Percentiles rank a stretch among this genome's conserved stretches.
Conservation (phyloP, 2,329 filamentous ascomycete genomes). For the Hymenoscyphus infarciens region DNA sequence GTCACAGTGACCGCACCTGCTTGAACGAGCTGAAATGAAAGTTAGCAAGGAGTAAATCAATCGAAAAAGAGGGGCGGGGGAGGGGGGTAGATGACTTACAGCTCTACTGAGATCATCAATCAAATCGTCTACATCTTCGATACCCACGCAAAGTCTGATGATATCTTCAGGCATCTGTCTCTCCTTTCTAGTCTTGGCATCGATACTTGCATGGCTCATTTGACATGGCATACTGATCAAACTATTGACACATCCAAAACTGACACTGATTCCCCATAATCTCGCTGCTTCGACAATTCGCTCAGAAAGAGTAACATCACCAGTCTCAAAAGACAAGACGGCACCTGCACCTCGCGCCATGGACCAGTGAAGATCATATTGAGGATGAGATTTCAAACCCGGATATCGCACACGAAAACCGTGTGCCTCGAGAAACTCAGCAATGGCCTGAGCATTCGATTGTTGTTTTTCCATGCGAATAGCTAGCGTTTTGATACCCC, state of each 20-base stretch:
- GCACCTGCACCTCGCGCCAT: constrained; percentile 93
- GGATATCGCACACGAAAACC: constrained; percentile 96
- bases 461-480: constrained; percentile 99
- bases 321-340: constrained; percentile 94
- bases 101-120: constrained; percentile 90
- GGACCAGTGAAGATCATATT: constrained; percentile 93
- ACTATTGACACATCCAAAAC: constrained; percentile 97
- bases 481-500: constrained; percentile 92
- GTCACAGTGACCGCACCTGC: constrained; percentile 88
- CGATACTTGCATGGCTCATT: constrained; percentile 99
- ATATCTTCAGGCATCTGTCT: constrained; percentile 95
- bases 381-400: constrained; percentile 88
- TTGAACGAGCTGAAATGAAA: constrained; percentile 70
- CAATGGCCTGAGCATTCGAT: constrained; percentile 83
- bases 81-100: constrained; percentile 57
- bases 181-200: constrained; percentile 86
- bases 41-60: constrained; percentile 22
- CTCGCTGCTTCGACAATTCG: constrained; percentile 90
- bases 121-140: constrained; percentile 87
- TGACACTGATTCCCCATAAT: constrained; percentile 93
- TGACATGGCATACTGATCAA: constrained; percentile 99
- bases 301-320: constrained; percentile 77
- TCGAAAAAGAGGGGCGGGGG: no score
- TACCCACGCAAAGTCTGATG: constrained; percentile 91
- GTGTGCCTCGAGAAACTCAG: constrained; percentile 82